Evolutionary conservation across 805 yeast genomes (phyloP), one percentile per base, ranked within the genome.

Genomic region (Yamadazyma kitorensis): DNA sequence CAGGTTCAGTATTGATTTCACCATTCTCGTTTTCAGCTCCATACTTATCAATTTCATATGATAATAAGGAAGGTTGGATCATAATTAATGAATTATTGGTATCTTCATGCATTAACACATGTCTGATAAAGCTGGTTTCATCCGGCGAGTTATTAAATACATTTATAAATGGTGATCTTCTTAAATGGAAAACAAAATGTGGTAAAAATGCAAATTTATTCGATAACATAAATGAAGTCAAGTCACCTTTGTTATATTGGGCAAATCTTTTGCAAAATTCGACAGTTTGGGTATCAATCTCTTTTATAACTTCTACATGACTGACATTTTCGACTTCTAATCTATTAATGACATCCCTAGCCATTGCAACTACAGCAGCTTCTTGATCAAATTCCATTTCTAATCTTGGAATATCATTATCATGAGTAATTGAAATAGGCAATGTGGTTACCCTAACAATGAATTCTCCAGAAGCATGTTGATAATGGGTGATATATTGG

Each of bases 121-220:
- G 98, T 59, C 97, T 80, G 64, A 91, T 87, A 63, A 89, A 93
- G 24, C 96, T 96, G 27, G 98, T 88, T 68, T 93, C 99, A 68
- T 93, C 99, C 2, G 98, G 98, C 5, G 98, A 93, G 63, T 89
- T 89, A 65, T 93, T 93, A 73, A 93, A 93, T 28, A 91, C 95
- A 59, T 87, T 95, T 58, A 93, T 69, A 60, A 93, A 89, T 63
- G 91, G 98, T 1, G 97, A 87, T 59, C 98, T 82, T 67, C 98
- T 84, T 64, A 93, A 72, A 58, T 93, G 94, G 67, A 84, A 93
- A 63, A 93, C 82, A 54, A 93, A 94, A 62, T 93, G 98, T 17
- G 99, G 99, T 55, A 86, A 84, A 56, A 91, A 69, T 27, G 87
- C 78, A 60, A 87, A 89, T 55, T 82, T 83, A 39, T 82, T 88